Conservation (phyloP, 768 basidiomycete species). For the Tylopilus felleus region DNA sequence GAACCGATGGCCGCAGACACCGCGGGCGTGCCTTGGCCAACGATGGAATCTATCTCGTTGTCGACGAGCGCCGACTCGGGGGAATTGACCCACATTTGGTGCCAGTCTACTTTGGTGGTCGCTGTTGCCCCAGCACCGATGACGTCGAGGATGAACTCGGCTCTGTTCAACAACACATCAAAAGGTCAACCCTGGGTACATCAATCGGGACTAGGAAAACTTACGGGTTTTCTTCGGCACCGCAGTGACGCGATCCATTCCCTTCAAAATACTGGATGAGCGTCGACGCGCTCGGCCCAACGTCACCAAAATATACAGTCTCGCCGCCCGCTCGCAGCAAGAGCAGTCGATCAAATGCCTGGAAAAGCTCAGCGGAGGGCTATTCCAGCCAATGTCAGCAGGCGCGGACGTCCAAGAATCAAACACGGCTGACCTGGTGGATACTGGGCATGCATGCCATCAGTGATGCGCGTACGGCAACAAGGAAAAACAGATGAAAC, state of each 20-base stretch:
- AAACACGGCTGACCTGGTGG: slow-evolving; percentile 29
- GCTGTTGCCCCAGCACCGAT: slow-evolving; percentile 74
- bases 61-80: slow-evolving; percentile 36
- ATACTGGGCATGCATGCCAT: slow-evolving; percentile 31
- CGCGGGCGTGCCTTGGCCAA: slow-evolving; percentile 37
- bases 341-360: slow-evolving; percentile 74
- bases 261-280: slow-evolving; percentile 76
- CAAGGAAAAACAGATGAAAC: slow-evolving; percentile 22
- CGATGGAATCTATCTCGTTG: slow-evolving; percentile 44
- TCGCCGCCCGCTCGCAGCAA: slow-evolving; percentile 76
- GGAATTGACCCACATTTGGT: slow-evolving; percentile 54
- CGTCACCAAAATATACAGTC: slow-evolving; percentile 64
- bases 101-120: slow-evolving; percentile 54
- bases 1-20: slow-evolving; percentile 37
- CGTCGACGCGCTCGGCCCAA: slow-evolving; percentile 58
- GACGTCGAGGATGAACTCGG: slow-evolving; percentile 65
- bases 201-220: background rate
- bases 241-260: slow-evolving; percentile 64
- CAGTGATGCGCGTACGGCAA: background rate
- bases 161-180: slow-evolving; percentile 33
- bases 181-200: slow-evolving; percentile 9
- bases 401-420: background rate
- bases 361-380: slow-evolving; percentile 82
- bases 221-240: slow-evolving; percentile 63
- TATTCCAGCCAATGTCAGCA: background rate